Base-by-base conservation (phyloP, 208 protist genomes). In the Leishmania major region DNA sequence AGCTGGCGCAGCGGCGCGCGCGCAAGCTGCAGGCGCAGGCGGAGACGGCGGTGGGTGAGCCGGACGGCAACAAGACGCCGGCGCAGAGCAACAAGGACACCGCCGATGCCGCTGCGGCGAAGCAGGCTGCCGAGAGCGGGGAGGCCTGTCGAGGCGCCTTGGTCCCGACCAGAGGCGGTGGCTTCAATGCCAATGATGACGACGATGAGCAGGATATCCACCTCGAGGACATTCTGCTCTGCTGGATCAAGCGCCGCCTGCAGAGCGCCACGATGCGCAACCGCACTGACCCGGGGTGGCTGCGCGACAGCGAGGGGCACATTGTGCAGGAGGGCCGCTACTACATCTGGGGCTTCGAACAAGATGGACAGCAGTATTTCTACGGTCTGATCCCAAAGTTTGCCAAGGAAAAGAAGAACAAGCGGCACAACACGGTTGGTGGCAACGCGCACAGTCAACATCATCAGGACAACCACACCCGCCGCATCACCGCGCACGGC, bases 341-440 rank as follows among this genome's bases (percentile, higher is more conserved):
- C 87, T 87, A 90, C 84, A 90, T 94, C 43, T 94, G 91, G 91
- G 76, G 86, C 80, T 88, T 90, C 62, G 67, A 87, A 53, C 91
- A 94, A 79, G 91, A 94, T 73, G 80, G 75, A 1, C 83, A 92
- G 77, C 77, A 77, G 5, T 91, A 87, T 73, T 94, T 90, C 84
- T 91, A 91, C 77, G 91, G 91, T 15, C 79, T 91, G 13, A 90
- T 94, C 35, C 91, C 91, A 64, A 91, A 91, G 55, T 94, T 94
- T 80, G 84, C 86, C 0, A 91, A 91, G 82, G 78, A 89, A 59
- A 88, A 88, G 73, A 74, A 80, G 78, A 81, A 59, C 64, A 77
- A 80, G 69, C 60, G 66, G 22, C 60, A 60, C 57, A 19, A 4
- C 53, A 31, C 55, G 2, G 67, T 10, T 62, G n/a, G 51, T 28